These are phyloP conservation scores for Bipolaris sorokiniana DNA, from an alignment of 2,329 filamentous ascomycete species.

Conservation along the genomic window DNA sequence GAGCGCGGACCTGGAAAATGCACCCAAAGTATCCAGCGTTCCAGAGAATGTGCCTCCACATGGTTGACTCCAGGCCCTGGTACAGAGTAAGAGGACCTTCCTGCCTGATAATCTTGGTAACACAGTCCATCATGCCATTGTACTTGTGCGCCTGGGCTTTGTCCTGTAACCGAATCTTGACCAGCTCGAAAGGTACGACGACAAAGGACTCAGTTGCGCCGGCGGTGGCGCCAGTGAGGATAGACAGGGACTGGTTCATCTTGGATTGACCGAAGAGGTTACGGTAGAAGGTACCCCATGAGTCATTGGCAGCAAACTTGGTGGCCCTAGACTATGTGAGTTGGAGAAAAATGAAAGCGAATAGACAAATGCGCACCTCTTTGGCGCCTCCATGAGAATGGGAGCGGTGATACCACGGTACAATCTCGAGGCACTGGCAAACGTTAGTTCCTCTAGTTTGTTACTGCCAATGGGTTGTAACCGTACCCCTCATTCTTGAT, in stretches of 20 bases:
- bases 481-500: slow-evolving; percentile 89
- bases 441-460: slow-evolving; percentile 20
- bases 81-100: slow-evolving; percentile 90
- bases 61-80: slow-evolving; percentile 93
- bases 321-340: slow-evolving; percentile 67
- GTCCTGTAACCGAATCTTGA: slow-evolving; percentile 98
- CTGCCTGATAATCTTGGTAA: slow-evolving; percentile 78
- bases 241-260: slow-evolving; percentile 89
- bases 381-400: slow-evolving; percentile 97
- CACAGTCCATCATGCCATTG: slow-evolving; percentile 79
- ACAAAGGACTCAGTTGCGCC: slow-evolving; percentile 96
- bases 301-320: slow-evolving; percentile 99
- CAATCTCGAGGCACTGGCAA: slow-evolving; percentile 75
- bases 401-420: slow-evolving; percentile 96
- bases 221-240: slow-evolving; percentile 91
- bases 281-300: slow-evolving; percentile 95
- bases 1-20: slow-evolving; percentile 92
- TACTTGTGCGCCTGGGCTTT: slow-evolving; percentile 90
- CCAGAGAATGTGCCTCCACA: slow-evolving; percentile 96
- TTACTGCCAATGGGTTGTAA: slow-evolving; percentile 1
- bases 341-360: background rate
- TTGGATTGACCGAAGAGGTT: slow-evolving; percentile 81
- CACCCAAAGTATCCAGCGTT: slow-evolving; percentile 97
- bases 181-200: slow-evolving; percentile 95
- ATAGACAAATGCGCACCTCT: slow-evolving; percentile 58